Evolutionary conservation across 371 early-diverging fungal genomes (phyloP), one percentile per base, ranked within the genome.

Genomic region (Apophysomyces variabilis): DNA sequence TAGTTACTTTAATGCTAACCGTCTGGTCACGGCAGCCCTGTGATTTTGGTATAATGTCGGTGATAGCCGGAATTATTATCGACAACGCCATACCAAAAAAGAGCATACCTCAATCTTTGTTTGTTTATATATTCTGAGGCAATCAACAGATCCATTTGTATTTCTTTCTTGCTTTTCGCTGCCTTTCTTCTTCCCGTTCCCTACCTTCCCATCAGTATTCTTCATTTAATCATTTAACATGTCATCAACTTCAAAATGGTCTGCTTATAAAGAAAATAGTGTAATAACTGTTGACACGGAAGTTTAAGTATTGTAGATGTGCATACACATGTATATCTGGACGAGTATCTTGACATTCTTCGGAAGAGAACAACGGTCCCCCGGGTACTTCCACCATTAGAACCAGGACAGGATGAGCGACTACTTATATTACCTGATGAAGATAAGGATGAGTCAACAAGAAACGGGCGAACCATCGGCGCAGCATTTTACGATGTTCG

Each of bases 251-350:
- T 50, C 54, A 50, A 21, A 0, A 50, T 50, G 54, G 54, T 50
- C 21, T 50, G 54, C 5, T 21, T 9, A 7, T 8, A 21, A 18
- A 16, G 46, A 13, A 21, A 3, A 0, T 18, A n/a, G 3, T 0
- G 21, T 50, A 11, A n/a, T 50, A 21, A 8, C 21, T 9, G 21
- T 11, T n/a, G 21, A 50, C 54, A 21, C 21, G 0, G 21, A 50
- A 21, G 21, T 18, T 26, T 26, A 26, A 50, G 54, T 5, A 44
- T 70, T 7, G 66, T 70, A 6, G 71, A 70, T 57, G 64, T 70
- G 7, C 71, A 70, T 46, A 64, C 71, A 4, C 71, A 70, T 21
- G 66, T 70, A 6, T 66, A 70, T 45, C 37, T 70, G 13, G 64
- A 62, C 3, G 66, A 66, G n/a, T 70, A 70, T 41, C 63, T 70